These are phyloP conservation scores for Oxalis stricta DNA, from an alignment of 441 rosid species.

Conservation along the genomic window DNA sequence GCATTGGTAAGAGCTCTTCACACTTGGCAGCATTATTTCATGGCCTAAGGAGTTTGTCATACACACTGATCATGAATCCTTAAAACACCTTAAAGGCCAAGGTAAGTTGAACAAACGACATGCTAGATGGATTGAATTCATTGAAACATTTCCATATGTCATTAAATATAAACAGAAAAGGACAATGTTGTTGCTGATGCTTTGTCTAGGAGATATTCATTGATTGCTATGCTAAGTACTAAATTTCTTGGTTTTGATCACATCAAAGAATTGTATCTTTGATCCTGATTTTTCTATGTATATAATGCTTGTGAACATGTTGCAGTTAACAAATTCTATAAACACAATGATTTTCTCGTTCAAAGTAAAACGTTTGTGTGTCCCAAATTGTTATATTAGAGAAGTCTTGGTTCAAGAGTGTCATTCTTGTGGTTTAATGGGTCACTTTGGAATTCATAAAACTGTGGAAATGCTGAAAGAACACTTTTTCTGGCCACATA, in stretches of 20 bases:
- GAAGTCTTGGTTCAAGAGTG: not conserved
- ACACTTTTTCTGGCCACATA: not conserved
- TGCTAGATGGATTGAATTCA: not conserved
- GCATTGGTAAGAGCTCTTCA: not conserved
- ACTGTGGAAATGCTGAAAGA: not conserved
- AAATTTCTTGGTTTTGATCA: not conserved
- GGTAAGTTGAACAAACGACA: not conserved
- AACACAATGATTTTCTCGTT: not conserved
- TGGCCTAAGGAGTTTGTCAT: not conserved
- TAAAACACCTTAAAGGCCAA: not conserved
- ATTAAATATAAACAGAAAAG: not conserved
- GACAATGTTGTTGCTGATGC: not conserved
- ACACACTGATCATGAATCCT: not conserved
- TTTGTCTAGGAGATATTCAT: not conserved
- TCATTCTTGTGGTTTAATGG: not conserved
- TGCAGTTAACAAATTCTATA: not conserved
- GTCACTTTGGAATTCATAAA: not conserved
- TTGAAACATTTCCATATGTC: not conserved
- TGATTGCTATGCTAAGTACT: not conserved
- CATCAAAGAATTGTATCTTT: not conserved
- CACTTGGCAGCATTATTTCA: not conserved
- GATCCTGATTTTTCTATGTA: not conserved
- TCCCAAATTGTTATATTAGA: not conserved
- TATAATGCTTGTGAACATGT: not conserved
- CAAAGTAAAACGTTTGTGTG: not conserved